These are phyloP conservation scores for Microascus cirrosus DNA, from an alignment of 2,329 filamentous ascomycete genomes.

Conservation along the genomic window DNA sequence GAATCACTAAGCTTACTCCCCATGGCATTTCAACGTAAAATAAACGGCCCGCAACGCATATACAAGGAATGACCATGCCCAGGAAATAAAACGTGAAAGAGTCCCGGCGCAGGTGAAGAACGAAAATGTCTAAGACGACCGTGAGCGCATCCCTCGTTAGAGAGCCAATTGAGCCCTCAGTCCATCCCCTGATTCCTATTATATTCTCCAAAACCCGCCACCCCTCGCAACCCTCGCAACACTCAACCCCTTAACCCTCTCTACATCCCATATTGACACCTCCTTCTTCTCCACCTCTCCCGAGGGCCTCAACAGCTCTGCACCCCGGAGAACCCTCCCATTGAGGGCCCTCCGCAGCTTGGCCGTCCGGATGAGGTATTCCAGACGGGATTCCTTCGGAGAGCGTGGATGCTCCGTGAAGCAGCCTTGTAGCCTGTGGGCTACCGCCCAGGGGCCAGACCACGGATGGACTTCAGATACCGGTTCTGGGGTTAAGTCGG, in stretches of 20 bases:
- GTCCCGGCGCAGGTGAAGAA: no score
- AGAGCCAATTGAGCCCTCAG: no score
- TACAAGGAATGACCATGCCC: no score
- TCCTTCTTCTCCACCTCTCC: background rate
- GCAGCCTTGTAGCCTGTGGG: conserved; percentile 1
- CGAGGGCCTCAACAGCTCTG: background rate
- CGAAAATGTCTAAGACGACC: no score
- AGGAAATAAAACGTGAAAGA: no score
- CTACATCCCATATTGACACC: background rate
- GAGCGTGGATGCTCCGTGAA: background rate
- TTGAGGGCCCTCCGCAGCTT: background rate
- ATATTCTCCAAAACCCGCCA: background rate
- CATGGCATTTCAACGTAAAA: no score
- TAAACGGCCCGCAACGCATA: no score
- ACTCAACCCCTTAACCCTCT: background rate
- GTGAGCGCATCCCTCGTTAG: no score
- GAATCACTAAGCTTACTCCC: no score
- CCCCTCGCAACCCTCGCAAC: background rate
- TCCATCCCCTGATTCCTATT: background rate
- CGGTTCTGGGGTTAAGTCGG: background rate
- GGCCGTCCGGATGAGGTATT: background rate
- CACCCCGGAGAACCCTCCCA: background rate
- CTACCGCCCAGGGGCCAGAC: background rate
- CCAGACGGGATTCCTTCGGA: background rate
- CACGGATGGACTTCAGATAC: background rate